Base-by-base conservation (phyloP, 352 stramenopile genomes). In the Vaucheria bursata region DNA sequence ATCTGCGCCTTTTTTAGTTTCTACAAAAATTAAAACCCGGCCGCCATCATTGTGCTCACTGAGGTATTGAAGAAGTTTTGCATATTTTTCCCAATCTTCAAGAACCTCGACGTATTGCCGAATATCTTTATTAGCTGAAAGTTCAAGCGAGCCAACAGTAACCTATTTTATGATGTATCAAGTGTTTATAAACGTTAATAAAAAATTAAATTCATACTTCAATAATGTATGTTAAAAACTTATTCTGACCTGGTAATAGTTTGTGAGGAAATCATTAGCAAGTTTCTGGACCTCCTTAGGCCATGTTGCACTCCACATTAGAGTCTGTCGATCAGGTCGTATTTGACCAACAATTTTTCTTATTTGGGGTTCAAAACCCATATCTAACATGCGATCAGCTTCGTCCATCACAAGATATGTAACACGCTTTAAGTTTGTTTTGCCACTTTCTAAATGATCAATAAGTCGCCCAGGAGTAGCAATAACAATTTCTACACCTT, bases 301-400 rank as follows among this genome's bases (percentile, higher is more conserved):
- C 95, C 95, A 99, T 8, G 96, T 99, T 29, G 96, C 96, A 5
- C 88, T 86, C 91, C 93, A 99, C 91, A 99, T 98, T 4, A 99
- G 88, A 59, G 96, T 98, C 87, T 99, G 96, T 75, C 95, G 90
- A 91, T 94, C 29, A 1, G 65, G 33, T 37, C 73, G 31, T 92
- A 92, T 81, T 98, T 98, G 84, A 97, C 93, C 65, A 87, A 95
- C 72, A 97, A 93, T 85, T 0, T 74, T 86, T 95, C 89, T 85
- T 39, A 95, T 87, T 82, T 94, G 90, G 31, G 88, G 89, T 81
- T 94, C 90, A 79, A 94, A 94, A 33, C 90, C 88, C 87, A 92
- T 92, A 83, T 93, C 89, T 2, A 94, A 74, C 88, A 84, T 84
- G 31, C 79, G 79, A 35, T 84, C 79, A 2, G 79, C 79, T 33